Base-by-base conservation (phyloP, 2,329 filamentous ascomycete genomes). In the Graphilbum sp. region DNA sequence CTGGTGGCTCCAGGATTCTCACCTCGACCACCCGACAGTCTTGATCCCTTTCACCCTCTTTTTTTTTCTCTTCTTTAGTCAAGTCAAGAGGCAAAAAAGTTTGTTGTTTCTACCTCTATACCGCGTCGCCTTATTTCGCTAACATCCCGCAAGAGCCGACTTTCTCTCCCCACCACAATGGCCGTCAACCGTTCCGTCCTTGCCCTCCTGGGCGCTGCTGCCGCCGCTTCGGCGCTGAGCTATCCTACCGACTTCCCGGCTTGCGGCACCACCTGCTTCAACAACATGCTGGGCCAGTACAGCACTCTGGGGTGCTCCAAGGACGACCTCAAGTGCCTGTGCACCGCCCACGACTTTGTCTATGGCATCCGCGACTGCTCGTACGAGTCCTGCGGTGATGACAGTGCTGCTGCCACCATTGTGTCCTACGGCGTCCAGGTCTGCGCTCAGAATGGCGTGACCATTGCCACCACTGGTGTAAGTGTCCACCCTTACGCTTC, bases 311-410 rank as follows among this genome's bases (percentile, higher is more conserved):
- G 61, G 42, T 75, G 70, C 55, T 6, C 31, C 4, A 42, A 48
- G 39, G 50, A 49, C 31, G 63, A 67, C 43, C 27, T 57, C 32
- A 47, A 48, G 35, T 70, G 67, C 53, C 57, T 69, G 13, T 71
- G 67, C 58, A 47, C 49, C 41, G 62, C 64, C 45, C 31, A 44
- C 33, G 48, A 66, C 56, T 70, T 67, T 52, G 47, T 54, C 41
- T 67, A 60, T 45, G 67, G 66, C 37, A 52, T 70, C 42, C 63
- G 59, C 41, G 67, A 71, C 57, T 71, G 67, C 55, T 60, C 65
- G 16, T 45, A 47, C 44, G 53, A 62, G 52, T 53, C 56, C 33
- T 69, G 66, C 56, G 40, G 32, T 21, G 45, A 41, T 37, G 41
- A 47, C 13, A 46, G 52, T 15, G 51, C 58, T 35, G 59, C 59